Conservation (phyloP, 495 filamentous ascomycete species). For the Platismatia glauca region DNA sequence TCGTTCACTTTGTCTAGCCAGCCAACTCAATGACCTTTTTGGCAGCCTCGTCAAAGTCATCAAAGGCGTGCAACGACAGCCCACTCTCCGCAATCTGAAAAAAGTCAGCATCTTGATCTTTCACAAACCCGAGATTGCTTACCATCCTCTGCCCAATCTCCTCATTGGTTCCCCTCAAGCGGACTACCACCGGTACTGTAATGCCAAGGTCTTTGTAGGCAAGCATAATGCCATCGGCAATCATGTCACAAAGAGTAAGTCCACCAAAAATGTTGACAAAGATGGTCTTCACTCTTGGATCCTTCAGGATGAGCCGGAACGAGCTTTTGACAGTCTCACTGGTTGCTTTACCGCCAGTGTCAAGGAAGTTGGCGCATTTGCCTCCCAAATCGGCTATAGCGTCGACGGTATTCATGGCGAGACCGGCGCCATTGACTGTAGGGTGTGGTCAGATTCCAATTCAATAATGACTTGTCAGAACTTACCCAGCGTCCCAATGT, state of each 20-base stretch:
- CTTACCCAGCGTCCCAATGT: constrained; percentile 57
- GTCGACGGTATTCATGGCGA: constrained; percentile 90
- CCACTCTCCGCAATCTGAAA: constrained; percentile 61
- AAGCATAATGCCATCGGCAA: constrained; percentile 70
- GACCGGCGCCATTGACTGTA: constrained; percentile 74
- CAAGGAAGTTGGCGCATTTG: constrained; percentile 70
- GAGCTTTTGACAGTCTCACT: constrained; percentile 70
- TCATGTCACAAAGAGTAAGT: constrained; percentile 78
- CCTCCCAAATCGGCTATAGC: constrained; percentile 58
- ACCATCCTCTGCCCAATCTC: constrained; percentile 64
- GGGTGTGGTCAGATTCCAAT: constrained; percentile 2
- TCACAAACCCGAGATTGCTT: constrained; percentile 15
- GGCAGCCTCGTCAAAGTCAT: constrained; percentile 74
- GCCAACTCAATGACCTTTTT: constrained; percentile 64
- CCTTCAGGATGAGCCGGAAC: constrained; percentile 62
- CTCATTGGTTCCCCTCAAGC: constrained; percentile 78
- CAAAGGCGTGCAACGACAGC: constrained; percentile 64
- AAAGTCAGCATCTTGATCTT: background rate
- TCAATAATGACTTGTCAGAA: background rate
- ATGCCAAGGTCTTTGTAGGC: constrained; percentile 67
- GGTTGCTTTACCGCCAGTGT: constrained; percentile 86
- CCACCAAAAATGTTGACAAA: constrained; percentile 93
- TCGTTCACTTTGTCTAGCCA: constrained; percentile 27
- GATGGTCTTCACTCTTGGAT: constrained; percentile 60
- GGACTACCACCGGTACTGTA: constrained; percentile 69